phyloP scores from a whole-genome alignment of 768 basidiomycete species.

The Phylloporus sp. region DNA sequence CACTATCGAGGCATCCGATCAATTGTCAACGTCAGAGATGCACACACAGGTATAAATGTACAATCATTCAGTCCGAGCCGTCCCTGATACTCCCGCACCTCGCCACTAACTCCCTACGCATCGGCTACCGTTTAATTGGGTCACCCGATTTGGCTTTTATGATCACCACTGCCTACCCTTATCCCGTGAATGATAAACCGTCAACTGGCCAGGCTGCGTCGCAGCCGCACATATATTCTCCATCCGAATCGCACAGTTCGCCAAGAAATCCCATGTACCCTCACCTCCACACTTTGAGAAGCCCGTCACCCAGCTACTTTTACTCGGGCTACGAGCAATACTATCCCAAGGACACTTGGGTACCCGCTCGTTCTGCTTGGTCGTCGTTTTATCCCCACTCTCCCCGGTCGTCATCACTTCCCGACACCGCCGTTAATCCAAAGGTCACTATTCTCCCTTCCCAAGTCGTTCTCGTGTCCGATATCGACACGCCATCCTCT shows the following conservation, averaged over 20 bases:
- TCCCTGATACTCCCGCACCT: conserved; percentile 29
- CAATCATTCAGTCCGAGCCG: conserved; percentile 15
- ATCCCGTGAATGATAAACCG: conserved; percentile 22
- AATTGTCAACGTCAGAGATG: conserved; percentile 28
- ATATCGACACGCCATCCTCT: conserved; percentile 30
- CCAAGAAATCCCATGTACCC: conserved; percentile 28
- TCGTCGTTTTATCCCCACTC: conserved; percentile 13
- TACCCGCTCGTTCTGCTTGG: conserved; percentile 17
- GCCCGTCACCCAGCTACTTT: conserved; percentile 19
- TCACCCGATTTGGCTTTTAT: conserved; percentile 25
- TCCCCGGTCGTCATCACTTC: conserved; percentile 13
- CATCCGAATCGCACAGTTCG: conserved; percentile 20
- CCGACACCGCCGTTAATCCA: conserved; percentile 22
- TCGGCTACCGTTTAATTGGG: conserved; percentile 17
- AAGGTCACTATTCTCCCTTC: conserved; percentile 26
- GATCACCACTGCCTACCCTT: conserved; percentile 31
- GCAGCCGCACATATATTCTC: conserved; percentile 31
- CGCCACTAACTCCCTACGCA: conserved; percentile 16
- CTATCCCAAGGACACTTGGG: conserved; percentile 22
- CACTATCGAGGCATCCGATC: conserved; percentile 30
- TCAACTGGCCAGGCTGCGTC: conserved; percentile 16
- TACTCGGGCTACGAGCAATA: conserved; percentile 22
- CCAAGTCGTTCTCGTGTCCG: conserved; percentile 20
- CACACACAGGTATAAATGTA: conserved; percentile 31
- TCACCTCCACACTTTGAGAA: conserved; percentile 15